These are phyloP conservation scores for Globisporangium canariense DNA, from an alignment of 352 stramenopile genomes.

Conservation along the genomic window DNA sequence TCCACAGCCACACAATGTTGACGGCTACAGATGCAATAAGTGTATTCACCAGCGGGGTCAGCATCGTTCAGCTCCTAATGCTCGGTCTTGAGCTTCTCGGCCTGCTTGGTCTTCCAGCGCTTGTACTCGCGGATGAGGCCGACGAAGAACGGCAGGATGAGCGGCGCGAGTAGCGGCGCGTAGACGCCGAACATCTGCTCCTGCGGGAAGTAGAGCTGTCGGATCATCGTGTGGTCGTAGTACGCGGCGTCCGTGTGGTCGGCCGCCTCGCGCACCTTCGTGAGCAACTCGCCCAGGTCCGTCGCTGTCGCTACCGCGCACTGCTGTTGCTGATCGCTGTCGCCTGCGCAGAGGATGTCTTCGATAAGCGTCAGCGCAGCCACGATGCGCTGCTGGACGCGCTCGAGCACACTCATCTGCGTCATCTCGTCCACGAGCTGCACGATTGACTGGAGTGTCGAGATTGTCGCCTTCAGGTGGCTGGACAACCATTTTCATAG, in stretches of 20 bases:
- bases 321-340: slow-evolving; percentile 8
- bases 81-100: slow-evolving; percentile 10
- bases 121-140: slow-evolving; percentile 50
- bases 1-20: too few relatives aligned
- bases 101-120: slow-evolving; percentile 40
- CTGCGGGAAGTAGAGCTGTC: slow-evolving; percentile 68
- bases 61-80: background rate
- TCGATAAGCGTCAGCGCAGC: slow-evolving; percentile 49
- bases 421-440: slow-evolving; percentile 65
- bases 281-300: slow-evolving; percentile 27
- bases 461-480: slow-evolving; percentile 52
- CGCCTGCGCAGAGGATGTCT: slow-evolving; percentile 35
- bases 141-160: slow-evolving; percentile 60
- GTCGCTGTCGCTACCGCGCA: slow-evolving; percentile 19
- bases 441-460: slow-evolving; percentile 70
- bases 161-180: slow-evolving; percentile 51
- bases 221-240: slow-evolving; percentile 73
- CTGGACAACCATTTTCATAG: slow-evolving; percentile 16
- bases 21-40: background rate
- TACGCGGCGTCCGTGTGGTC: slow-evolving; percentile 53
- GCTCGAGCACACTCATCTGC: slow-evolving; percentile 68
- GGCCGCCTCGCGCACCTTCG: slow-evolving; percentile 40
- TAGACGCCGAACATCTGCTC: slow-evolving; percentile 69
- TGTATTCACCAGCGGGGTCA: background rate
- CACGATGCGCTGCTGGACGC: slow-evolving; percentile 55